These are phyloP conservation scores for Boletus bicolor DNA, from an alignment of 768 basidiomycete species.

Conservation along the genomic window DNA sequence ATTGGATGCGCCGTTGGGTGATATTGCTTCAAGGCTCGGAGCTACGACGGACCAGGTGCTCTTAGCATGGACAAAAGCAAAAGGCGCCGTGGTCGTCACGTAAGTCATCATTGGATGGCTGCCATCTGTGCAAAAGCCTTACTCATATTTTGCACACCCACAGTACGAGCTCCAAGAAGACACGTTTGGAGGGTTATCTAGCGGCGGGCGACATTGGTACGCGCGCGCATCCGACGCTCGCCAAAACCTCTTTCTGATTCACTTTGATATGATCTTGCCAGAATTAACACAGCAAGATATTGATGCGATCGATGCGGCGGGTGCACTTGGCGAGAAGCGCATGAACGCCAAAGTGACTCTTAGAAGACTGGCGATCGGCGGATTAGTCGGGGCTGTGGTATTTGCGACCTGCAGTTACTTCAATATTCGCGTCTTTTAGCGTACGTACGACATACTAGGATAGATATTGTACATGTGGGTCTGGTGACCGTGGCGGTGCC, in stretches of 20 bases:
- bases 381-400: constrained; percentile 2
- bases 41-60: constrained; percentile 64
- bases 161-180: constrained; percentile 65
- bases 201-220: constrained; percentile 61
- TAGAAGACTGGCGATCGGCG: background rate
- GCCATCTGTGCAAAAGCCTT: background rate
- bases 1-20: constrained; percentile 54
- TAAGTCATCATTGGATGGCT: constrained; percentile 25
- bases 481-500: background rate
- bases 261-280: constrained; percentile 16
- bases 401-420: constrained; percentile 13
- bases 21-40: constrained; percentile 49
- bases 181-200: constrained; percentile 65
- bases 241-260: background rate
- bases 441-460: background rate
- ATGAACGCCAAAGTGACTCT: background rate
- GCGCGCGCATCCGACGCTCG: background rate
- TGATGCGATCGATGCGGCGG: constrained; percentile 54
- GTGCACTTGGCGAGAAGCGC: constrained; percentile 31
- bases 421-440: background rate
- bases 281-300: constrained; percentile 52
- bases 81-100: constrained; percentile 66
- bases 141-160: background rate
- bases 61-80: constrained; percentile 68
- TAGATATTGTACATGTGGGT: no score